phyloP scores from a whole-genome alignment of 1,284 basidiomycete genomes.

The Moniliella sp. region DNA sequence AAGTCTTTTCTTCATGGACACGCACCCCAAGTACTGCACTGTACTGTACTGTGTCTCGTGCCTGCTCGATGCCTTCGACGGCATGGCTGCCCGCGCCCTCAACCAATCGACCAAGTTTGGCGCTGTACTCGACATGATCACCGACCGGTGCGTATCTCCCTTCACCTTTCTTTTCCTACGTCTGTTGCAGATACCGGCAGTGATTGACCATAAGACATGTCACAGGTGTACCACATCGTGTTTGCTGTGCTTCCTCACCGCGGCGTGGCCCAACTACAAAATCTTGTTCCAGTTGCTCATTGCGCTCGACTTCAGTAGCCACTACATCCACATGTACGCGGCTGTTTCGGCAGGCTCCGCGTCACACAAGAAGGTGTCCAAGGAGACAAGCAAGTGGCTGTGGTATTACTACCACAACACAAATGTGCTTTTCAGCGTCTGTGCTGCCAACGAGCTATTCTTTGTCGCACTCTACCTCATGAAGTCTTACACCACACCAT shows the following conservation, averaged over 20 bases:
- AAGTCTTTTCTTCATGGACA: constrained; percentile 66
- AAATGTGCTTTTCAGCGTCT: constrained; percentile 66
- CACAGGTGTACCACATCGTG: constrained; percentile 79
- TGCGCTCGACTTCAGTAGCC: constrained; percentile 85
- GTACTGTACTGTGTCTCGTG: constrained; percentile 75
- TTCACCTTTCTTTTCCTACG: neutral
- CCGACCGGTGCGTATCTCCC: constrained; percentile 53
- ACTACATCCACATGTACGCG: constrained; percentile 99
- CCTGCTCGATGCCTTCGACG: constrained; percentile 83
- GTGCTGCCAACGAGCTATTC: constrained; percentile 90
- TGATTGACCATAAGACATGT: neutral
- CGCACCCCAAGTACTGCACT: constrained; percentile 69
- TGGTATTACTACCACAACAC: constrained; percentile 83
- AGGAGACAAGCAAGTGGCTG: constrained; percentile 72
- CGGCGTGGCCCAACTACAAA: constrained; percentile 61
- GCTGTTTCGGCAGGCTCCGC: constrained; percentile 57
- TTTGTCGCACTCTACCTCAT: constrained; percentile 87
- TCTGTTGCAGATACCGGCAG: neutral
- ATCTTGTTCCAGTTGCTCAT: constrained; percentile 83
- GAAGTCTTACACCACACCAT: constrained; percentile 46
- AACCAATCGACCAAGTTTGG: constrained; percentile 83
- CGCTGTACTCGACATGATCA: constrained; percentile 96
- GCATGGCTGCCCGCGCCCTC: constrained; percentile 68
- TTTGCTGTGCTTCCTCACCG: constrained; percentile 75
- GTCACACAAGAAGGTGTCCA: constrained; percentile 75